Conservation (phyloP, 139 green algal genomes). For the Medakamo hakoo region DNA sequence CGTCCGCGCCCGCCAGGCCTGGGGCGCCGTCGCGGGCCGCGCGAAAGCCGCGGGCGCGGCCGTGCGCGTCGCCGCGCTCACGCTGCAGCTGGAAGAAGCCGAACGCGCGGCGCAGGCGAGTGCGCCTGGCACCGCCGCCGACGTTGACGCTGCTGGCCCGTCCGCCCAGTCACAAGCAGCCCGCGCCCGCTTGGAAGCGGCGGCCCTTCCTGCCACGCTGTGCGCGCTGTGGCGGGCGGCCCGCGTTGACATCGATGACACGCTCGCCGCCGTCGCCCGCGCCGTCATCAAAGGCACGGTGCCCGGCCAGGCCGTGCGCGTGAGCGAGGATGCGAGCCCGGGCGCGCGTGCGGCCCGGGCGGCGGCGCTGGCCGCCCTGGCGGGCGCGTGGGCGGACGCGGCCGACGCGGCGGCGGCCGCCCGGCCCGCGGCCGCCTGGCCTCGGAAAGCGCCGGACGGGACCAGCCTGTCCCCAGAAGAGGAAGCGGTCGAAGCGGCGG, state of each 20-base stretch:
- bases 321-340: not conserved
- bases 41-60: no score
- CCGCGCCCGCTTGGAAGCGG: not conserved
- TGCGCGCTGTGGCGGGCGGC: not conserved
- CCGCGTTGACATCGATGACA: not conserved
- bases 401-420: no score
- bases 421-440: no score
- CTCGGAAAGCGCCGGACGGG: no score
- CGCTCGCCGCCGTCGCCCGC: not conserved
- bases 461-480: no score
- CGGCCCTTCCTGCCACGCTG: not conserved
- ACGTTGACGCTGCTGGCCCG: not conserved
- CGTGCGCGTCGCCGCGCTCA: not conserved
- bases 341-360: no score
- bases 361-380: not conserved
- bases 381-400: not conserved
- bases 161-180: no score
- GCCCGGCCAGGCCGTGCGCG: no score
- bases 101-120: no score
- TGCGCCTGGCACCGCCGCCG: not conserved
- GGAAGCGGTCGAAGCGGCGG: not conserved
- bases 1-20: not conserved
- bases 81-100: no score
- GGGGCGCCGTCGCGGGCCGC: not conserved
- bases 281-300: not conserved